These are phyloP conservation scores for Mollisiaceae sp. DNA, from an alignment of 2,329 filamentous ascomycete species.

Conservation along the genomic window DNA sequence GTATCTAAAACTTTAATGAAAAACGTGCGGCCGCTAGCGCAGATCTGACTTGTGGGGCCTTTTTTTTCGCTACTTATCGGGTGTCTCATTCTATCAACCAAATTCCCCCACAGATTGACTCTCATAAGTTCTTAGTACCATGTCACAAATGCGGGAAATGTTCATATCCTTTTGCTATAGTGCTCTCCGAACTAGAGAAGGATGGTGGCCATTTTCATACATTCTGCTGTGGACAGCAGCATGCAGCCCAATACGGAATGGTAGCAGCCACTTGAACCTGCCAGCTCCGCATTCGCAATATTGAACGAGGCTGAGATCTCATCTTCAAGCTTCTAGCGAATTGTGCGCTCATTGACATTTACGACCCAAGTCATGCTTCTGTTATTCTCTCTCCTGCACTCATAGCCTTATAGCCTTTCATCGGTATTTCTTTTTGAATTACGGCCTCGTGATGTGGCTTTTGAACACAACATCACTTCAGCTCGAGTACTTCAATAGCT, in stretches of 20 bases:
- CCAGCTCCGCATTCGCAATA: background rate
- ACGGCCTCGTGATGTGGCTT: background rate
- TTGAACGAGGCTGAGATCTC: background rate
- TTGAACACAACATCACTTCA: background rate
- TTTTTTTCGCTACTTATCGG: background rate
- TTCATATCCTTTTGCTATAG: background rate
- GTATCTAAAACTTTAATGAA: background rate
- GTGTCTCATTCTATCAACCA: background rate
- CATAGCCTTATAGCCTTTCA: background rate
- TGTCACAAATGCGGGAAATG: background rate
- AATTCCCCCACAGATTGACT: background rate
- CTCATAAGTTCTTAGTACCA: background rate
- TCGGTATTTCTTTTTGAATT: background rate
- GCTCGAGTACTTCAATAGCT: slow-evolving; percentile 7
- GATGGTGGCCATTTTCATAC: background rate
- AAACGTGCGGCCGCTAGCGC: slow-evolving; percentile 1
- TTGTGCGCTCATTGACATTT: background rate
- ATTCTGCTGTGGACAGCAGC: background rate
- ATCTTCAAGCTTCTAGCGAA: background rate
- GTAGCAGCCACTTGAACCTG: background rate
- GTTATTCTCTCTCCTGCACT: background rate
- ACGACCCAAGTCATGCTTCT: background rate
- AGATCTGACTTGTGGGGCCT: background rate
- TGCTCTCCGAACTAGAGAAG: background rate
- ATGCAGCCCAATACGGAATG: background rate